These are phyloP conservation scores for Euphorbia peplus DNA, from an alignment of 345 rosid genomes.

Conservation along the genomic window DNA sequence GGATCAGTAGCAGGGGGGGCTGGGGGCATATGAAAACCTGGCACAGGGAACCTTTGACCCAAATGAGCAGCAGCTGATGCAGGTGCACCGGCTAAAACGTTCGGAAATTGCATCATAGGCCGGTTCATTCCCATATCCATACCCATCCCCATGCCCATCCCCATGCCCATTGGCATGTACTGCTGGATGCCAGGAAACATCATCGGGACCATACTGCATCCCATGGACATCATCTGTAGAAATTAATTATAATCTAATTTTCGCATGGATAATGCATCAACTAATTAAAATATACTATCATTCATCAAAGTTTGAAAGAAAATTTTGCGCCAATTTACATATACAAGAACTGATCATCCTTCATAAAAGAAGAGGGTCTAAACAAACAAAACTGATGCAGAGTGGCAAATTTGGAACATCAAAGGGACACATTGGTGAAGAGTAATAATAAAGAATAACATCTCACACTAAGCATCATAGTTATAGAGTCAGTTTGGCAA, in stretches of 20 bases:
- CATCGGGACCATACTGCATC: constrained; percentile 80
- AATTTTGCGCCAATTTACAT: neutral
- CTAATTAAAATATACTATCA: neutral
- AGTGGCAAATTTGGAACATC: too few relatives aligned
- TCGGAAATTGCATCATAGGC: constrained; percentile 75
- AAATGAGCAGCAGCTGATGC: constrained; percentile 53
- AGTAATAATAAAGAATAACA: too few relatives aligned
- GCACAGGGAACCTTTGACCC: constrained; percentile 55
- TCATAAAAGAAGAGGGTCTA: neutral
- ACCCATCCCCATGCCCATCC: constrained; percentile 39
- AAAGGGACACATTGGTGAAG: too few relatives aligned
- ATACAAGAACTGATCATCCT: neutral
- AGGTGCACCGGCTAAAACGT: constrained; percentile 49
- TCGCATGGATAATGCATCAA: constrained; percentile 11
- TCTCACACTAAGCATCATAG: too few relatives aligned
- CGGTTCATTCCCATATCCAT: constrained; percentile 52
- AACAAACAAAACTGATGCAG: neutral
- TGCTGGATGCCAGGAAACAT: constrained; percentile 82
- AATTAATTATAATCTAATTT: constrained; percentile 21
- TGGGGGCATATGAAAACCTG: constrained; percentile 56
- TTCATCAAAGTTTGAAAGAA: neutral
- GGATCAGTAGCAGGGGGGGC: constrained; percentile 50
- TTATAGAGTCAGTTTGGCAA: too few relatives aligned
- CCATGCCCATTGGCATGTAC: constrained; percentile 66
- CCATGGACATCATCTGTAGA: constrained; percentile 83